Evolutionary conservation across 805 yeast species (phyloP), one percentile per base, ranked within the genome.

Genomic region (Wickerhamomyces tratensis): DNA sequence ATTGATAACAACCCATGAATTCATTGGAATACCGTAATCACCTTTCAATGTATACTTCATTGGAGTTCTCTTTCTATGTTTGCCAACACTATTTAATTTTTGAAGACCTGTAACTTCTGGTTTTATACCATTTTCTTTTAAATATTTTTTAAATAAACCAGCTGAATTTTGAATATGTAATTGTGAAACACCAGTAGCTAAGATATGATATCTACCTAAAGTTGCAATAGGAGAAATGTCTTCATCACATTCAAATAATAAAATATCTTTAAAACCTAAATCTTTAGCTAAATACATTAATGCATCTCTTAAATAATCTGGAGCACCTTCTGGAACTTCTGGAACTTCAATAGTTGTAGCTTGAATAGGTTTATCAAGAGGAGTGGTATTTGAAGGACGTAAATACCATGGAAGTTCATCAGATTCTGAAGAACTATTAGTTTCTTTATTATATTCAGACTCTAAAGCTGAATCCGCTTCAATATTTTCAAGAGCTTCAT

Each of bases 1-100:
- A 51, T 86, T 87, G 39, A 88, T 67, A 74, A 86, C 77, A 25
- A 86, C 77, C 98, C 98, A 89, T 26, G 85, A 74, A 51, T 86
- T 87, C 5, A 79, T 68, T 20, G 52, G 57, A 5, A 62, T 48
- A 13, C 85, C 83, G 51, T 74, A 79, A 43, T 73, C 77, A 44
- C 72, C 72, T 49, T 76, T 76, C 1, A 71, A 68, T 0, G 79
- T 70, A 41, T 71, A 66, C 13, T 72, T 72, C 13, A 68, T 68
- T n/a, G 64, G 61, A 49, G 74, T 79, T 45, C 85, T 62, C 42
- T 76, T 71, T 44, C 67, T 71, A 43, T 68, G 67, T 44, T 69
- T 71, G 38, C 76, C 69, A 25, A 77, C 64, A 26, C 72, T 70
- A 35, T 78, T 76, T 8, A 74, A 65, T 33, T 82, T 81, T 3